A percentile compares a stretch with the other conserved stretches of the same genome.
Conservation (phyloP, 176 grass and related monocot genomes). For the Bonia amplexicaulis region DNA sequence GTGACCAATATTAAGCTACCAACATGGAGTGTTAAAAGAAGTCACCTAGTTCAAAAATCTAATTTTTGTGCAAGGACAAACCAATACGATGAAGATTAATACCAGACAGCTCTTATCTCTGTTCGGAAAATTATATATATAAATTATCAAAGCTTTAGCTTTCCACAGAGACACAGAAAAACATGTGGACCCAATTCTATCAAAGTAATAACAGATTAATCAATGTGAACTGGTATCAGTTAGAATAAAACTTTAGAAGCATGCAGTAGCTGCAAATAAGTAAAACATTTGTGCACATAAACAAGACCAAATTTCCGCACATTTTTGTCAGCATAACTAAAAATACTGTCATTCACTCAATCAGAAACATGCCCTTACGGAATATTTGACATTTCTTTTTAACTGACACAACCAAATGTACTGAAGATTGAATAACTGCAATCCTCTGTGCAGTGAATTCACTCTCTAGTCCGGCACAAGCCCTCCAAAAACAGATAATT, state of each 20-base stretch:
- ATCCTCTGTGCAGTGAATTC: neutral
- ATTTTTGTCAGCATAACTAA: neutral
- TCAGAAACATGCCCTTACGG: neutral
- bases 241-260: neutral
- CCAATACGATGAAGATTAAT: neutral
- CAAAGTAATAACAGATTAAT: neutral
- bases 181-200: neutral
- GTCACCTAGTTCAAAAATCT: neutral
- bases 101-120: neutral
- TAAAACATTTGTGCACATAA: neutral
- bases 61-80: neutral
- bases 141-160: no score
- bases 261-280: neutral
- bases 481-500: neutral
- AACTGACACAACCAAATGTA: neutral
- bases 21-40: neutral
- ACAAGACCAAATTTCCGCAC: neutral
- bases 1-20: neutral
- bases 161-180: neutral
- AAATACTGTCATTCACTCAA: neutral
- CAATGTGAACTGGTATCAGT: neutral
- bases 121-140: neutral
- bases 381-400: neutral
- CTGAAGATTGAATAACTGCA: neutral
- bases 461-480: neutral